Evolutionary conservation across 306 rosid genomes (phyloP).

Genomic region (Oemleria cerasiformis): DNA sequence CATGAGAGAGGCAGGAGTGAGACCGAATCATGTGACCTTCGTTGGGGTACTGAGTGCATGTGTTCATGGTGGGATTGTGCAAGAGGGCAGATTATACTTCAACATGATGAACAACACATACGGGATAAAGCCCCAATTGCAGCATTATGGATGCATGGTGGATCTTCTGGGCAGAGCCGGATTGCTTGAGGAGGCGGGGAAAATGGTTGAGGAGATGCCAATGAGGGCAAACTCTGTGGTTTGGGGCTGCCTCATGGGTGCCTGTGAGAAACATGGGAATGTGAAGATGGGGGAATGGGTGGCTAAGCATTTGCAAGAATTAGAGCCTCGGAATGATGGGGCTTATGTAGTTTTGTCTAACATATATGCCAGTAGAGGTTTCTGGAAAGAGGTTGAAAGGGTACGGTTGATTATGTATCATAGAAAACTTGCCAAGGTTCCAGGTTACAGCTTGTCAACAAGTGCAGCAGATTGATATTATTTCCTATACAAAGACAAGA

Average conservation of each 20-base stretch:
- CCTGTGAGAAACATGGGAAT: constrained; percentile 72
- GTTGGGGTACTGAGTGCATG: constrained; percentile 74
- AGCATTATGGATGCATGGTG: constrained; percentile 81
- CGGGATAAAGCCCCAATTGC: constrained; percentile 50
- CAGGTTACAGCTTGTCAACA: constrained; percentile 65
- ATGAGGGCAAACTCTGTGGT: constrained; percentile 64
- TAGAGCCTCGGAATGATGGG: constrained; percentile 80
- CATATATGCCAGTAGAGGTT: constrained; percentile 61
- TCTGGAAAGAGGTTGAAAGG: constrained; percentile 69
- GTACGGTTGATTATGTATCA: constrained; percentile 51
- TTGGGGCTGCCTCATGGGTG: constrained; percentile 83
- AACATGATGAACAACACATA: constrained; percentile 58
- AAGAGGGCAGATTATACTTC: constrained; percentile 60
- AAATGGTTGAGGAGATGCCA: constrained; percentile 76
- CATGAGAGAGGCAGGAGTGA: constrained; percentile 60
- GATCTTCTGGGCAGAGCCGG: constrained; percentile 75
- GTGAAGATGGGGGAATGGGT: constrained; percentile 79
- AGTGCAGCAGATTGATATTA: constrained; percentile 10
- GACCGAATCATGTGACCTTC: constrained; percentile 69
- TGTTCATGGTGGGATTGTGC: constrained; percentile 68
- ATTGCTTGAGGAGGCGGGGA: constrained; percentile 59
- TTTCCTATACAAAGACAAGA: background rate
- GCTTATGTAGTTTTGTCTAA: constrained; percentile 69
- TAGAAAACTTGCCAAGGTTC: constrained; percentile 55
- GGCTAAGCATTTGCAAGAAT: constrained; percentile 59